Base-by-base conservation (phyloP, 192 early-diverging fungal species). In the Coemansia sp. region DNA sequence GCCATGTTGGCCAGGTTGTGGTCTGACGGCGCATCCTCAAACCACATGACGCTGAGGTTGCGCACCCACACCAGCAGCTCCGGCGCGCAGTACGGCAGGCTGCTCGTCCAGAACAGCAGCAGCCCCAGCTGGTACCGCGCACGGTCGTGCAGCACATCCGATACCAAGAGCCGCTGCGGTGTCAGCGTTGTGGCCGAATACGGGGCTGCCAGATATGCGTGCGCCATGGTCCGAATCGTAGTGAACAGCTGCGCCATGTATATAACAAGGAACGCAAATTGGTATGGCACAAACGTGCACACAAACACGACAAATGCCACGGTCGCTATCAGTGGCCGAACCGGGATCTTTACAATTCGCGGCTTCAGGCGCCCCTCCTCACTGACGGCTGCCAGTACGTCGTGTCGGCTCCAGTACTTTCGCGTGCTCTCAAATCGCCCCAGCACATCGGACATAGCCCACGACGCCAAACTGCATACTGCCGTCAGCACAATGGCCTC, bases 1-100 rank as follows among this genome's bases (percentile, higher is more conserved):
- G 53, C 61, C 60, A 72, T 70, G 39, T 65, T 67, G 2, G 60
- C 41, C 36, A 67, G 36, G 53, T 67, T 86, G 60, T 92, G 89
- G 53, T 90, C 89, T 2, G 88, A 90, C 14, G 90, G 86, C 12
- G 90, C 88, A 11, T 89, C 89, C 24, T 86, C 90, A 59, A 87
- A 89, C 90, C 90, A 92, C 57, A 87, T 68, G 8, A 92, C 90
- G 17, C 87, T 84, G 34, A 92, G 61, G 58, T 92, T 92, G 22
- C 89, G 78, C 55, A 89, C 87, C 90, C 90, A 92, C 4, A 92
- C 88, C 56, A 90, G 76, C 8, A 92, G 73, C 50, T 89, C 87
- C 0, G 90, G 88, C n/a, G 82, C 62, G 67, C 86, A 90, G 61
- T 87, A 90, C 14, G 90, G 90, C 17, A 92, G 67, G 18, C 89